Evolutionary conservation across 164 flowering plant genomes (phyloP).

Genomic region (Pachysandra terminalis): DNA sequence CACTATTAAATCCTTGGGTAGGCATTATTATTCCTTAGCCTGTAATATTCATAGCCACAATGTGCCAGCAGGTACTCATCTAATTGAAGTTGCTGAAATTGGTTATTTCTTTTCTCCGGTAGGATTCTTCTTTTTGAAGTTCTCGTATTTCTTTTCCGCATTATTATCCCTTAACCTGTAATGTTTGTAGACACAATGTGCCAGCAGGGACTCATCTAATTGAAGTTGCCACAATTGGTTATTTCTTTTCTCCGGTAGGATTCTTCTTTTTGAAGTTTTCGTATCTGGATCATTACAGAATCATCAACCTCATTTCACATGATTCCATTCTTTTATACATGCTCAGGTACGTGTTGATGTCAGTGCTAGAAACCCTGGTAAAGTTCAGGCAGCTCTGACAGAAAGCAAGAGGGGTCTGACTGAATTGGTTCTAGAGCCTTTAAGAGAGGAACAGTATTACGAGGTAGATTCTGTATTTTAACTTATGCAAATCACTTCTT

Average conservation of each 20-base stretch:
- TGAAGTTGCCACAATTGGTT: constrained; percentile 85
- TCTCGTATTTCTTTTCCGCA: too few species aligned
- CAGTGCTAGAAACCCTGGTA: too few species aligned
- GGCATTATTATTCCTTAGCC: constrained; percentile 39
- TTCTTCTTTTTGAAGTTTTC: constrained; percentile 7
- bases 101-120: constrained; percentile 97
- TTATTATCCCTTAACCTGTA: constrained; percentile 40
- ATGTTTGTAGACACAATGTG: constrained; percentile 65
- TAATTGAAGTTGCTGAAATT: constrained; percentile 82
- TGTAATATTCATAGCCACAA: constrained; percentile 54
- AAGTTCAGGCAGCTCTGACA: too few species aligned
- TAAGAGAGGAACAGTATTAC: constrained; percentile 80
- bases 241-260: constrained; percentile 89
- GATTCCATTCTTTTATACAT: constrained; percentile 7
- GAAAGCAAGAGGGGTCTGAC: too few species aligned
- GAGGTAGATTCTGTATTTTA: constrained; percentile 46
- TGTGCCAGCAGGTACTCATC: constrained; percentile 96
- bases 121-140: constrained; percentile 20
- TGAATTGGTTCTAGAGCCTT: constrained; percentile 88
- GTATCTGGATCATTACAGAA: background rate
- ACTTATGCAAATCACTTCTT: too few species aligned
- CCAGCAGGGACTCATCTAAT: constrained; percentile 97
- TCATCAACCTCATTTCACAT: background rate
- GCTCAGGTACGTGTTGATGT: too few species aligned
- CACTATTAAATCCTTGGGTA: background rate